Base-by-base conservation (phyloP, 2,329 filamentous ascomycete genomes). In the Aspergillus ochraceoroseus region DNA sequence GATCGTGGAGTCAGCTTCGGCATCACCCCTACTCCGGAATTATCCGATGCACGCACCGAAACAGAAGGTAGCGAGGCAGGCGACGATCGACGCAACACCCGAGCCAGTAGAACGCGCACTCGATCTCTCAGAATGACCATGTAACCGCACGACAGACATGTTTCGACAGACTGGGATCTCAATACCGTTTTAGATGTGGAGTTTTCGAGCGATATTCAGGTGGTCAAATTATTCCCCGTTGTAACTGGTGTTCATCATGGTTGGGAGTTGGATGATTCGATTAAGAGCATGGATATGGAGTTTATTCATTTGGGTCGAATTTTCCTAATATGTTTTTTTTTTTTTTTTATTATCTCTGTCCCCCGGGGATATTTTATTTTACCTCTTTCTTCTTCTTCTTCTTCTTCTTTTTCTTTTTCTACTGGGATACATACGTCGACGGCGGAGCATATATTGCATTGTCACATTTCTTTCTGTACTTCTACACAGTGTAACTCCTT, bases 31-130 rank as follows among this genome's bases (percentile, higher is more conserved):
- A 67, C 64, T 1, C 63, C 63, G 1, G 64, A 66, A 28, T 38
- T 62, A 13, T 65, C 62, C 9, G 65, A 67, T 35, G 48, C 54
- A 14, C 61, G 54, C 44, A 65, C 61, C 3, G 65, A 66, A 38
- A 63, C 64, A 2, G 64, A 66, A 20, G 47, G 55, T 3, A 66
- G 60, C 38, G 65, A 67, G 31, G 48, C 49, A 20, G 49, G 49
- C 15, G 63, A 66, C 13, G 55, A 61, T 29, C 56, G 58, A 26
- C 59, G 63, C 27, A 55, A 55, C 43, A 66, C 61, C 8, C 53
- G 65, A 32, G 56, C 62, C 9, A 64, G 51, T 35, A 56, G 63
- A 27, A 54, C 57, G 22, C 56, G 55, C 28, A 58, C 58, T 31
- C 54, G 56, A 26, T 54, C 61, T 14, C 48, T 65, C 33, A 54